These are phyloP conservation scores for Brasenia schreberi DNA, from an alignment of 164 flowering plant genomes.

Conservation along the genomic window DNA sequence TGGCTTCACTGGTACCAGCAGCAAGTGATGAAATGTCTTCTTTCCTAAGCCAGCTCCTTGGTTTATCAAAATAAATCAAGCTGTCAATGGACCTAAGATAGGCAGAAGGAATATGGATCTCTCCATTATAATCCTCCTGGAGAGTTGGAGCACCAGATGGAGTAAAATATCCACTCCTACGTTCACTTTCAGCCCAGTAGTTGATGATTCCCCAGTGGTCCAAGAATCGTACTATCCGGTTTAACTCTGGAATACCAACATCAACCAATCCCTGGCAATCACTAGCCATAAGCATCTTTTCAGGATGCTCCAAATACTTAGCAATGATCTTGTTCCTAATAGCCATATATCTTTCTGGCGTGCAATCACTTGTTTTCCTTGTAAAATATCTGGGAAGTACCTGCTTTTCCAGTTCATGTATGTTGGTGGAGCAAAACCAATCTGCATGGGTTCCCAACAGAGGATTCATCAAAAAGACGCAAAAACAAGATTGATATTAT, in stretches of 20 bases:
- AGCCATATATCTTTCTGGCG: constrained; percentile 85
- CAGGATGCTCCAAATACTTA: constrained; percentile 74
- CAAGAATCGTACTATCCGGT: constrained; percentile 68
- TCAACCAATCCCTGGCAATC: constrained; percentile 45
- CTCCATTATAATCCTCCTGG: constrained; percentile 65
- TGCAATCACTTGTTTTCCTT: constrained; percentile 60
- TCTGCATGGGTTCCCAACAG: constrained; percentile 25
- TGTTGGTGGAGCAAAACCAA: constrained; percentile 79
- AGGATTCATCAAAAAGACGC: not conserved
- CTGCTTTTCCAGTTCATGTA: constrained; percentile 85
- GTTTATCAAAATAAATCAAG: constrained; percentile 81
- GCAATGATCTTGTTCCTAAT: constrained; percentile 71
- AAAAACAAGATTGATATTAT: not conserved
- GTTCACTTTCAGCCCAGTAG: constrained; percentile 41
- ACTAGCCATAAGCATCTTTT: constrained; percentile 32
- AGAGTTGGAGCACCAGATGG: constrained; percentile 25
- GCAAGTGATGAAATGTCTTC: constrained; percentile 41
- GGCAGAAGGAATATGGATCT: constrained; percentile 68
- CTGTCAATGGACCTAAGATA: constrained; percentile 85
- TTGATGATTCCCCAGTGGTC: constrained; percentile 97
- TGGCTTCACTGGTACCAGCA: constrained; percentile 18
- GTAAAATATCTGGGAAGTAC: constrained; percentile 91
- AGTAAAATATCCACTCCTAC: not conserved
- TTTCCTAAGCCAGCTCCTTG: constrained; percentile 59
- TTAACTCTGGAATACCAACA: constrained; percentile 42